Percentiles rank a stretch among this genome's conserved stretches.
These are phyloP conservation scores for Licmophora abbreviata DNA, from an alignment of 108 stramenopile species.

Conservation along the genomic window DNA sequence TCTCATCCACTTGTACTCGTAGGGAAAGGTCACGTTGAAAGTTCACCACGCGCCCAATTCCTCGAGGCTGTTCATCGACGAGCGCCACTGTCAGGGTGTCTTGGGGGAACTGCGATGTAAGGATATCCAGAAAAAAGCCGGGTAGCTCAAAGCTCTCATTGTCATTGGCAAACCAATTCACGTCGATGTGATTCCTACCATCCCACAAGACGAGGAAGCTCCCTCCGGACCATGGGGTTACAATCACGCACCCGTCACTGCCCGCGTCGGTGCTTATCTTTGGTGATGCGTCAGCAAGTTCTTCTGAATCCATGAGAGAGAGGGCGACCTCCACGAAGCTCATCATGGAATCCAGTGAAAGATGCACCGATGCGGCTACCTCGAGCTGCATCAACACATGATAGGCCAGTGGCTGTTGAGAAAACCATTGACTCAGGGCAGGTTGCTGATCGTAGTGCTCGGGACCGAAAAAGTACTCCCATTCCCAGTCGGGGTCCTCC, in stretches of 20 bases:
- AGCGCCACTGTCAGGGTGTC: slow-evolving; percentile 11
- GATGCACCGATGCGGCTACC: not conserved
- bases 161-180: slow-evolving; percentile 54
- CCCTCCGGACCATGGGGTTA: slow-evolving; percentile 23
- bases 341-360: not conserved
- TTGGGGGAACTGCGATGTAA: not conserved
- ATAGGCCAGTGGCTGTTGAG: slow-evolving; percentile 47
- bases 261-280: not conserved
- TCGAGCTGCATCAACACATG: slow-evolving; percentile 55
- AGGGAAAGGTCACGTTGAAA: slow-evolving; percentile 26
- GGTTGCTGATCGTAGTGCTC: slow-evolving; percentile 39
- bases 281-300: not conserved
- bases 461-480: not conserved
- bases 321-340: not conserved
- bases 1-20: too few species aligned
- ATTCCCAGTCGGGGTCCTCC: slow-evolving; percentile 5
- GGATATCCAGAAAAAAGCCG: not conserved
- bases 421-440: slow-evolving; percentile 44
- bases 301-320: not conserved
- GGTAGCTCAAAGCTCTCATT: slow-evolving; percentile 16
- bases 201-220: slow-evolving; percentile 47
- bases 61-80: slow-evolving; percentile 40
- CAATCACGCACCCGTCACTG: slow-evolving; percentile 26
- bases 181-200: slow-evolving; percentile 39
- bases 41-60: slow-evolving; percentile 36